Base-by-base conservation (phyloP, 2,329 filamentous ascomycete genomes). In the Colletotrichum cordylinicola region DNA sequence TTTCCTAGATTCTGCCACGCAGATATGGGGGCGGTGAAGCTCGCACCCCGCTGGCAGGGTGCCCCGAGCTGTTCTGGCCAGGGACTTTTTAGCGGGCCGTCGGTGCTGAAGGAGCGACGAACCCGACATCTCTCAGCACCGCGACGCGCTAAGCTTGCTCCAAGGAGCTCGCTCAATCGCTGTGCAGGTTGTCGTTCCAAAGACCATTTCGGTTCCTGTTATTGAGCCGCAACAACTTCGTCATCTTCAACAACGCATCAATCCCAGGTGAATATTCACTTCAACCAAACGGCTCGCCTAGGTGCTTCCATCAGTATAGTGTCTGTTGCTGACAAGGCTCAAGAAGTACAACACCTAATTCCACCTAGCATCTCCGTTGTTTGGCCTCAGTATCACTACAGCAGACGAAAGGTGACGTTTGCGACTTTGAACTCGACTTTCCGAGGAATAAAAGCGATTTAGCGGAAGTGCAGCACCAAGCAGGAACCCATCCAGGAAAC, bases 1-100 rank as follows among this genome's bases (percentile, higher is more conserved):
- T 77, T 77, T 78, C 74, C 15, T 58, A 61, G 71, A n/a, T 78
- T 78, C 77, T 78, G 77, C 77, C 77, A 64, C 12, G 29, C 15
- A 35, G 35, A 65, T 52, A 61, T 21, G 52, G 65, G 70, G 69
- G 77, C 77, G 77, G 77, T 78, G 68, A 70, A 39, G 18, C 3
- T 5, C 24, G 35, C 21, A 67, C 70, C 73, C 75, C 75, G 65
- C 73, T 73, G 70, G 39, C 27, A 29, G 48, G 18, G 24, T 69
- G 18, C 15, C 18, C 13, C 35, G 66, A 35, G 31, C n/a, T 29
- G 74, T 43, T 24, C 48, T n/a, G 31, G 56, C 62, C 37, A 75
- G 65, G 43, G 58, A 29, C 67, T 37, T 65, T 76, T 65, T 27
- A 69, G 70, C 58, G 64, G 73, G 64, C 37, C 29, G 16, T 27